Evolutionary conservation across 306 rosid species (phyloP).

Genomic region (Dalbergia cochinchinensis): DNA sequence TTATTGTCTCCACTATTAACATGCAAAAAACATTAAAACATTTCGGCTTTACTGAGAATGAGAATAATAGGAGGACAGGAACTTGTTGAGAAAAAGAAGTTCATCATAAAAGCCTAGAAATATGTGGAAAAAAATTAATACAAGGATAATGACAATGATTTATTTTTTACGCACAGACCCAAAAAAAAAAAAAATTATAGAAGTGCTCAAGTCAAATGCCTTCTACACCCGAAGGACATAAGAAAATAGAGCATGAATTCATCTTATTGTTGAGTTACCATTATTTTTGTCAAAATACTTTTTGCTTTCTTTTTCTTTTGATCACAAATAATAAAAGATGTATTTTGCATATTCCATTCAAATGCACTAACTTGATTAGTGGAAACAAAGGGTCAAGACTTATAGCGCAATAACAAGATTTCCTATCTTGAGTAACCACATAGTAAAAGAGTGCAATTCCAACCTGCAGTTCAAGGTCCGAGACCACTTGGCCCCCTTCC

Average conservation of each 20-base stretch:
- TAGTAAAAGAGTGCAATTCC: too few species aligned
- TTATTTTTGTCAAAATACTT: conserved; percentile 7
- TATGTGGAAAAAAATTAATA: not conserved
- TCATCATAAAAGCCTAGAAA: not conserved
- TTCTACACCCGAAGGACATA: not conserved
- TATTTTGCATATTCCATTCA: not conserved
- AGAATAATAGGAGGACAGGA: not conserved
- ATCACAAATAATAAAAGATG: conserved; percentile 2
- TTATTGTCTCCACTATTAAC: too few species aligned
- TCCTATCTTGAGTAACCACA: too few species aligned
- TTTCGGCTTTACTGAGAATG: conserved; percentile 16
- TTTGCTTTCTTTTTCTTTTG: not conserved
- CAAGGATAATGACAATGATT: not conserved
- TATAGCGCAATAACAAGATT: too few species aligned
- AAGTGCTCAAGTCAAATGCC: not conserved
- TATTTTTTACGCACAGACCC: not conserved
- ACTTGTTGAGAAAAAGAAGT: conserved; percentile 10
- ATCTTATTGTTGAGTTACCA: not conserved
- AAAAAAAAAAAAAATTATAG: too few species aligned
- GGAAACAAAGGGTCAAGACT: too few species aligned
- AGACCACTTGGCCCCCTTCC: too few species aligned
- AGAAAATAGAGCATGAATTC: not conserved
- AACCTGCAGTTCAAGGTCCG: too few species aligned
- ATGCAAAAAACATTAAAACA: not conserved
- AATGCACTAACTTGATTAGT: not conserved